phyloP scores from a whole-genome alignment of 768 basidiomycete genomes.

The Suillus bovinus region DNA sequence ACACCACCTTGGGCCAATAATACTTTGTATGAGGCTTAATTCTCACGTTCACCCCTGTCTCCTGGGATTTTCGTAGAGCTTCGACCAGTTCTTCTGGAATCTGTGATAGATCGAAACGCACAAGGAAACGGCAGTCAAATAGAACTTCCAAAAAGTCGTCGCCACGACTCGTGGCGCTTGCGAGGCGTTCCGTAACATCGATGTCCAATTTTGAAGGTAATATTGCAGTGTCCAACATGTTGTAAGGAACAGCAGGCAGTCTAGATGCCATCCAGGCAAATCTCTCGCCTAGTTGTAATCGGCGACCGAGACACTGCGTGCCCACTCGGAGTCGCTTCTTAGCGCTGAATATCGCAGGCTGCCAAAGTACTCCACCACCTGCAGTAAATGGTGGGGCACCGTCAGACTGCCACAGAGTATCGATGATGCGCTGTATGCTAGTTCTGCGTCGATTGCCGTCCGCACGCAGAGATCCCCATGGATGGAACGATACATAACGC shows the following conservation, averaged over 20 bases:
- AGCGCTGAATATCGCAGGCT: conserved; percentile 44
- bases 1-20: conserved; percentile 49
- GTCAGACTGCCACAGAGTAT: conserved; percentile 46
- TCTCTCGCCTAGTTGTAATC: conserved; percentile 21
- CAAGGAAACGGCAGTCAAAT: conserved; percentile 66
- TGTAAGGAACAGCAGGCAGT: conserved; percentile 44
- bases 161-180: conserved; percentile 14
- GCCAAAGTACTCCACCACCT: conserved; percentile 67
- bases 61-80: conserved; percentile 23
- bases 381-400: conserved; percentile 42
- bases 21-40: conserved; percentile 43
- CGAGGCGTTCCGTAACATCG: conserved; percentile 43
- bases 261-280: conserved; percentile 67
- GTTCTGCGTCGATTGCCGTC: conserved; percentile 54
- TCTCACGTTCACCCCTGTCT: conserved; percentile 28
- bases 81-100: conserved; percentile 42
- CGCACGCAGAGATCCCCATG: conserved; percentile 73
- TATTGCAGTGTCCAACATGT: conserved; percentile 28
- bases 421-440: conserved; percentile 49
- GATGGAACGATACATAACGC: conserved; percentile 69
- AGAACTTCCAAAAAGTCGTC: conserved; percentile 41
- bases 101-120: conserved; percentile 45
- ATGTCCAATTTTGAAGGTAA: conserved; percentile 32
- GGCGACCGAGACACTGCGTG: conserved; percentile 16
- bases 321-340: conserved; percentile 21